Conservation (phyloP, 169 alveolate species). For the Plasmodium inui region DNA sequence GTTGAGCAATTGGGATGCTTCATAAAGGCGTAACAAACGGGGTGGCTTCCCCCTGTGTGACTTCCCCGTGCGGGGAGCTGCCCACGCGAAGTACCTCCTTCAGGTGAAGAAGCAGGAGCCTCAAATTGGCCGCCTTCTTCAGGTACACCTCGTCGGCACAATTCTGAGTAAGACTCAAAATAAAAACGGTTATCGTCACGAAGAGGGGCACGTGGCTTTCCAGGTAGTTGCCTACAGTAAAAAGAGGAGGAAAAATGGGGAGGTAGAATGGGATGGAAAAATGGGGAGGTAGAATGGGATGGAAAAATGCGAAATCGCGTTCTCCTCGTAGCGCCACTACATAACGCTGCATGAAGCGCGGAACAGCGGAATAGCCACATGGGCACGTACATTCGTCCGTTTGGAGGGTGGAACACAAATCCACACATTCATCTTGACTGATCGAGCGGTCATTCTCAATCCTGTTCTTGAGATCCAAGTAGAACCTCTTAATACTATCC, state of each 20-base stretch:
- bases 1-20: background rate
- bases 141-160: slow-evolving; percentile 19
- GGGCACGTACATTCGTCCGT: slow-evolving; percentile 37
- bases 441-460: slow-evolving; percentile 1
- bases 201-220: slow-evolving; percentile 69
- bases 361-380: background rate
- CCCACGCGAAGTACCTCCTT: slow-evolving; percentile 31
- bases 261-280: background rate
- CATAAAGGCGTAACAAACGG: background rate
- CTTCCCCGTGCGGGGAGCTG: background rate
- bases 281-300: background rate
- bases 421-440: slow-evolving; percentile 33
- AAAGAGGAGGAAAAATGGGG: too few relatives aligned
- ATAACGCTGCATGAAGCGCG: background rate
- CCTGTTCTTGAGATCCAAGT: slow-evolving; percentile 20
- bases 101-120: slow-evolving; percentile 29
- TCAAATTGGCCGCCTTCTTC: slow-evolving; percentile 39
- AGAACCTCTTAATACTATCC: slow-evolving; percentile 27
- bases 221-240: slow-evolving; percentile 64
- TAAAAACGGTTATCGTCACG: slow-evolving; percentile 36
- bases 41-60: background rate
- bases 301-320: background rate
- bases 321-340: background rate
- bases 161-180: slow-evolving; percentile 64
- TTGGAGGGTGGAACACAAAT: slow-evolving; percentile 15